Conservation (phyloP, 495 filamentous ascomycete genomes). For the Aspergillus nanangensis region DNA sequence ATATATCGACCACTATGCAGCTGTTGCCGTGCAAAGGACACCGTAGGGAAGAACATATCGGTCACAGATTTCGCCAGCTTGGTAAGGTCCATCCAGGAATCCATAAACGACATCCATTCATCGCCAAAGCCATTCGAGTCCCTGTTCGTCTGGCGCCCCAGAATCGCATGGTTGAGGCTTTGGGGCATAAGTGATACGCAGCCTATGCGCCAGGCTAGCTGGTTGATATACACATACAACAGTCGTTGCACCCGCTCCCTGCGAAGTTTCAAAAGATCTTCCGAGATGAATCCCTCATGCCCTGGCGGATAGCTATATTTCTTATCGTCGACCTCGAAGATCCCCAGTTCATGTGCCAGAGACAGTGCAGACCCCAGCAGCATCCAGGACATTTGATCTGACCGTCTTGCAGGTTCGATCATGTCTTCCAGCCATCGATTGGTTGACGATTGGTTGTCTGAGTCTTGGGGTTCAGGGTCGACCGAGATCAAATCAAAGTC, state of each 20-base stretch:
- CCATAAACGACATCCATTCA: slow-evolving; percentile 44
- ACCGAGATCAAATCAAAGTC: slow-evolving; percentile 36
- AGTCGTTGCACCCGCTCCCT: slow-evolving; percentile 42
- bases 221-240: slow-evolving; percentile 50
- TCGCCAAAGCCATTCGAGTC: slow-evolving; percentile 25
- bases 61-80: slow-evolving; percentile 50
- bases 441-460: slow-evolving; percentile 20
- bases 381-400: slow-evolving; percentile 58
- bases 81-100: slow-evolving; percentile 50
- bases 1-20: slow-evolving; percentile 50
- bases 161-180: slow-evolving; percentile 39
- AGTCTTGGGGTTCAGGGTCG: slow-evolving; percentile 14
- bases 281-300: slow-evolving; percentile 26
- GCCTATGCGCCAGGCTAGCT: slow-evolving; percentile 49
- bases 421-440: slow-evolving; percentile 43
- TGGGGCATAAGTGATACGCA: slow-evolving; percentile 51
- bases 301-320: slow-evolving; percentile 11
- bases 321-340: slow-evolving; percentile 42
- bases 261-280: slow-evolving; percentile 35
- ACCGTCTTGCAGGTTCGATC: slow-evolving; percentile 48
- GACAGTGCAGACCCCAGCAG: slow-evolving; percentile 46
- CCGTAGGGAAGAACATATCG: slow-evolving; percentile 50
- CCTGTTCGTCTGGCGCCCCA: slow-evolving; percentile 26
- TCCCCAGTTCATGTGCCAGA: slow-evolving; percentile 47
- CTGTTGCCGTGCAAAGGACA: slow-evolving; percentile 46